Conservation (phyloP, 148 eudicot species). For the Simmondsia chinensis region DNA sequence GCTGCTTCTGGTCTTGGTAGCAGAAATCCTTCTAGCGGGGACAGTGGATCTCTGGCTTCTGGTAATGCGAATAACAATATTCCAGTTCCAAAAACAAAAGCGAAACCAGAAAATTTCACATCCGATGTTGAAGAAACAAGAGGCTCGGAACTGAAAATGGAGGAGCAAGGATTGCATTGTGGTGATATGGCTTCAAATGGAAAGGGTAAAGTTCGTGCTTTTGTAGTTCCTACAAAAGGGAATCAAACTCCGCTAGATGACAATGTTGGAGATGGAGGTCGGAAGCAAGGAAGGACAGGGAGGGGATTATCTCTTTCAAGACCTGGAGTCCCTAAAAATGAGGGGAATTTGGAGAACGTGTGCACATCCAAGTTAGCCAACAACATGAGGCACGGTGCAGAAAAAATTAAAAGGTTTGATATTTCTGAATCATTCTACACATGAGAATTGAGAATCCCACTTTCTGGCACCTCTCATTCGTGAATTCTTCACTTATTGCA, state of each 20-base stretch:
- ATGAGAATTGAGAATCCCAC: too few relatives aligned
- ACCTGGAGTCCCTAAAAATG: constrained; percentile 11
- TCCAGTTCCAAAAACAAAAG: constrained; percentile 16
- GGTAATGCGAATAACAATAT: constrained; percentile 11
- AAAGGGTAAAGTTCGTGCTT: constrained; percentile 26
- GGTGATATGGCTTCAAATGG: constrained; percentile 14
- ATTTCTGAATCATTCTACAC: too few relatives aligned
- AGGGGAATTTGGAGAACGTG: constrained; percentile 23
- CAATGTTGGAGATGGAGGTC: constrained; percentile 23
- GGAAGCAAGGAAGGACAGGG: constrained; percentile 28
- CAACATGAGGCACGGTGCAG: constrained; percentile 26
- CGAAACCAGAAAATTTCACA: constrained; percentile 22
- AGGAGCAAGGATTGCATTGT: constrained; percentile 25
- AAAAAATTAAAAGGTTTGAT: constrained; percentile 35
- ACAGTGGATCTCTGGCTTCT: constrained; percentile 15
- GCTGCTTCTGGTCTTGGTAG: constrained; percentile 17
- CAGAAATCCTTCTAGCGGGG: constrained; percentile 16
- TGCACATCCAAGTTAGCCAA: constrained; percentile 23
- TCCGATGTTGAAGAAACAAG: constrained; percentile 27
- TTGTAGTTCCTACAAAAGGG: constrained; percentile 28
- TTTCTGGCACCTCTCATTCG: not conserved
- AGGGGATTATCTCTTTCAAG: constrained; percentile 24
- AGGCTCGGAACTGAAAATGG: constrained; percentile 16
- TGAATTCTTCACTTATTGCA: not conserved
- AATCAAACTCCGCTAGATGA: constrained; percentile 23